Conservation (phyloP, 192 early-diverging fungal species). For the Backusella morwellensis region DNA sequence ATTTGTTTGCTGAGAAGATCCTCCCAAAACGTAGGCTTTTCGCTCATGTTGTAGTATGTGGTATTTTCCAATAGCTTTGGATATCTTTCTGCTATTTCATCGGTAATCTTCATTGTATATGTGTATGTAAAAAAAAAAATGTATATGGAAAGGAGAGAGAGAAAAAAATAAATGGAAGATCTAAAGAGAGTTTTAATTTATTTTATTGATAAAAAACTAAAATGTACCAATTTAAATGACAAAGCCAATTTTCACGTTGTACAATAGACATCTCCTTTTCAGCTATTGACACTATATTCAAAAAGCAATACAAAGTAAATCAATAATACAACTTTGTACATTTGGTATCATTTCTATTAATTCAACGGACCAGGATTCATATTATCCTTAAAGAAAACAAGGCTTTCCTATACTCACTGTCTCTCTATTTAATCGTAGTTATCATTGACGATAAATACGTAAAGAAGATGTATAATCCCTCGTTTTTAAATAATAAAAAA, state of each 20-base stretch:
- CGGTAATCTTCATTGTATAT: slow-evolving; percentile 12
- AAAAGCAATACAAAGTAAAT: no score
- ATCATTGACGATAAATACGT: no score
- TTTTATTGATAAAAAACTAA: neutral
- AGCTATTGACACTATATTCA: neutral
- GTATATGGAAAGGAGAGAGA: neutral
- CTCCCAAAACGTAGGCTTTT: slow-evolving; percentile 5
- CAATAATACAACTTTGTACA: no score
- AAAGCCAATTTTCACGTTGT: neutral
- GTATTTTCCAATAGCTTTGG: slow-evolving; percentile 9
- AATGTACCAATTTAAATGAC: neutral
- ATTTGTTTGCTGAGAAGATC: neutral
- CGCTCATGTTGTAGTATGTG: neutral
- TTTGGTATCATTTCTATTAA: no score
- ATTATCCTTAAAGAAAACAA: no score
- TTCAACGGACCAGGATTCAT: no score
- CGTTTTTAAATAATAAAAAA: no score
- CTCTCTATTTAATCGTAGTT: no score
- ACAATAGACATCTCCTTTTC: neutral
- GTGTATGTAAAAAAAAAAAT: neutral
- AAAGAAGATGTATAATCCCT: no score
- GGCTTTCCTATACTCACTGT: no score
- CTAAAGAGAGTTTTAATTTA: neutral
- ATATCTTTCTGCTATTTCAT: slow-evolving; percentile 17
- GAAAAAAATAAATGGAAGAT: neutral